Conservation (phyloP, 768 basidiomycete species). For the Tylopilus rubrobrunneus region DNA sequence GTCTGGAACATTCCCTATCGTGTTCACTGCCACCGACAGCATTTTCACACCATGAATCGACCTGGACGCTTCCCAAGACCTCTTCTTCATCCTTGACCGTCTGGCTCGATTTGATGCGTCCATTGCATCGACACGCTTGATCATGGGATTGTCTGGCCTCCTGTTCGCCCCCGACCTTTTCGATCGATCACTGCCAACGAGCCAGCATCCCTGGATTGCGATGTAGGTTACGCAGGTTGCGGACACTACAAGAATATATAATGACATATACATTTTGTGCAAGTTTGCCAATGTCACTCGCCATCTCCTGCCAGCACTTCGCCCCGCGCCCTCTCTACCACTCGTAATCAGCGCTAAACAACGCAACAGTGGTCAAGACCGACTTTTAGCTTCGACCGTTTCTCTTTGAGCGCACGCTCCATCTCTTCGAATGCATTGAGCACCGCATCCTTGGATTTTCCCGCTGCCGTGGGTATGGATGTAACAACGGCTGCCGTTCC, state of each 20-base stretch:
- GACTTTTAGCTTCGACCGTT: slow-evolving; percentile 39
- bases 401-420: slow-evolving; percentile 54
- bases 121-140: too few relatives aligned
- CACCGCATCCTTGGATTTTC: slow-evolving; percentile 33
- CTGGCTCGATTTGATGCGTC: too few relatives aligned
- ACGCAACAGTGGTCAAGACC: slow-evolving; percentile 30
- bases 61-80: background rate
- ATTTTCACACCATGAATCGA: background rate
- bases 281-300: too few relatives aligned
- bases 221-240: too few relatives aligned
- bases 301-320: slow-evolving; percentile 16
- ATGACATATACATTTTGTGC: too few relatives aligned
- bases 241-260: too few relatives aligned
- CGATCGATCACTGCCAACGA: too few relatives aligned
- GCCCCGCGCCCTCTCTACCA: slow-evolving; percentile 5
- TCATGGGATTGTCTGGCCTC: too few relatives aligned
- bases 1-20: too few relatives aligned
- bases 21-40: background rate
- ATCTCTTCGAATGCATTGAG: slow-evolving; percentile 70
- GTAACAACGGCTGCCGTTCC: background rate
- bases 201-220: too few relatives aligned
- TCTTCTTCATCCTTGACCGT: too few relatives aligned
- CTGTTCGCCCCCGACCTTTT: too few relatives aligned
- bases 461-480: background rate
- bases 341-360: slow-evolving; percentile 11